A percentile compares a stretch with the other conserved stretches of the same genome.
These are phyloP conservation scores for Candolleomyces efflorescens DNA, from an alignment of 768 basidiomycete genomes.

Conservation along the genomic window DNA sequence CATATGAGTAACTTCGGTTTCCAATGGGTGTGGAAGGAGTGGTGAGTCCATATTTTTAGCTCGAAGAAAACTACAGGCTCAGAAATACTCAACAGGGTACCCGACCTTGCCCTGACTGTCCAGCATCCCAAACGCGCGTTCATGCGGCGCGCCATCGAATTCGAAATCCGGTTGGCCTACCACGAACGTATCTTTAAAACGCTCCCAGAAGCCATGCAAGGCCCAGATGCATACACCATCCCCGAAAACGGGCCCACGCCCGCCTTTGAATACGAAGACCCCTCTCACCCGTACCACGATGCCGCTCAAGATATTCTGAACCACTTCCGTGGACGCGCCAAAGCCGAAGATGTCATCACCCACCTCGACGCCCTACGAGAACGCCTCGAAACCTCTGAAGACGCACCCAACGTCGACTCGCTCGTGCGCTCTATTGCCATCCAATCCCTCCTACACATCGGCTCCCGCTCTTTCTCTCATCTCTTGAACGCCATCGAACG, in stretches of 20 bases:
- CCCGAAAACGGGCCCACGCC: conserved; percentile 71
- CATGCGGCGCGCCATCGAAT: conserved; percentile 80
- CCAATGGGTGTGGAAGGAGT: conserved; percentile 99
- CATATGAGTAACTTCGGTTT: conserved; percentile 99
- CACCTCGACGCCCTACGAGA: conserved; percentile 69
- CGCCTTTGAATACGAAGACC: conserved; percentile 79
- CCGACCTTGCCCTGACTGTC: conserved; percentile 67
- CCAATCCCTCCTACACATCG: conserved; percentile 87
- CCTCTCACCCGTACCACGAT: conserved; percentile 71
- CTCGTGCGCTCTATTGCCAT: conserved; percentile 74
- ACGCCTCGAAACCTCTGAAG: conserved; percentile 56
- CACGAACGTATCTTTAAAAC: conserved; percentile 90
- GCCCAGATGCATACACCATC: conserved; percentile 57
- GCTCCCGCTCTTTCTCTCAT: conserved; percentile 95
- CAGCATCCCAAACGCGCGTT: conserved; percentile 88
- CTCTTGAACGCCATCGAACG: conserved; percentile 97
- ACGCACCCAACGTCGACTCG: conserved; percentile 60
- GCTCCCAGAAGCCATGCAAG: conserved; percentile 78
- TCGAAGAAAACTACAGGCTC: neutral
- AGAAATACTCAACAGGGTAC: conserved; percentile 53
- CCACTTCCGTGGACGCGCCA: conserved; percentile 77
- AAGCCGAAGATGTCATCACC: conserved; percentile 73
- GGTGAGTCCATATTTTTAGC: conserved; percentile 46
- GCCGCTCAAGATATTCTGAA: conserved; percentile 73
- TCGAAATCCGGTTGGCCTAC: conserved; percentile 89